phyloP scores from a whole-genome alignment of 805 yeast species.

The Metschnikowia lunata region DNA sequence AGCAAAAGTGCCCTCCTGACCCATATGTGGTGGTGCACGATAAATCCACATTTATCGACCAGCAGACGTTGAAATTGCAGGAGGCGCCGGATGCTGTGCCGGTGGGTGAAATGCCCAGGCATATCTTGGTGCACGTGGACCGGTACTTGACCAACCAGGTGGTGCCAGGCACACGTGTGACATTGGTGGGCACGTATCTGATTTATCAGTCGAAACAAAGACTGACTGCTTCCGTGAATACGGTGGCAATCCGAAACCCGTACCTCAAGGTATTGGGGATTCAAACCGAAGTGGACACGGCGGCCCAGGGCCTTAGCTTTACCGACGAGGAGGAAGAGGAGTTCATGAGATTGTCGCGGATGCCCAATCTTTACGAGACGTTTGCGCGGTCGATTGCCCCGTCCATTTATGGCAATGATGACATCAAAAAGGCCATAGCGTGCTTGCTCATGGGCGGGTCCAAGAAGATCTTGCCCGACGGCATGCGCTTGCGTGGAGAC shows the following conservation, averaged over 20 bases:
- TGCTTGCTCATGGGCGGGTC: constrained; percentile 94
- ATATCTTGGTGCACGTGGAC: constrained; percentile 81
- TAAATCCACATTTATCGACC: constrained; percentile 89
- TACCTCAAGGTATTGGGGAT: constrained; percentile 84
- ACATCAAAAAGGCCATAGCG: constrained; percentile 89
- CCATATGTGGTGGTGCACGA: constrained; percentile 94
- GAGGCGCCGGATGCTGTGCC: constrained; percentile 99
- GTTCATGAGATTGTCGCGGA: constrained; percentile 72
- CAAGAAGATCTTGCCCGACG: constrained; percentile 87
- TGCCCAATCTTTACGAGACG: constrained; percentile 80
- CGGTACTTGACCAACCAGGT: constrained; percentile 85
- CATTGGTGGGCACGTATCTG: constrained; percentile 87
- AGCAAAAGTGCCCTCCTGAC: constrained; percentile 74
- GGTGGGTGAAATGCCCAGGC: constrained; percentile 98
- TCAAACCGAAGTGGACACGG: constrained; percentile 73
- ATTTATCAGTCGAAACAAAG: constrained; percentile 72
- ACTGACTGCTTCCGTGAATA: constrained; percentile 26
- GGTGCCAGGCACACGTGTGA: constrained; percentile 93
- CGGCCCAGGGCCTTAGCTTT: constrained; percentile 56
- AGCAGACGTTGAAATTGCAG: constrained; percentile 88
- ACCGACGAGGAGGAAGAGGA: constrained; percentile 94
- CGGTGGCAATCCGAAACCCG: constrained; percentile 93
- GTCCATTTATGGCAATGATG: constrained; percentile 89
- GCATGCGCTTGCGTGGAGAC: constrained; percentile 95
- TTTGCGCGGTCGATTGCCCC: constrained; percentile 92